A percentile compares a stretch with the other conserved stretches of the same genome.
Conservation (phyloP, 2,329 filamentous ascomycete species). For the Aurifilum marmelostoma region DNA sequence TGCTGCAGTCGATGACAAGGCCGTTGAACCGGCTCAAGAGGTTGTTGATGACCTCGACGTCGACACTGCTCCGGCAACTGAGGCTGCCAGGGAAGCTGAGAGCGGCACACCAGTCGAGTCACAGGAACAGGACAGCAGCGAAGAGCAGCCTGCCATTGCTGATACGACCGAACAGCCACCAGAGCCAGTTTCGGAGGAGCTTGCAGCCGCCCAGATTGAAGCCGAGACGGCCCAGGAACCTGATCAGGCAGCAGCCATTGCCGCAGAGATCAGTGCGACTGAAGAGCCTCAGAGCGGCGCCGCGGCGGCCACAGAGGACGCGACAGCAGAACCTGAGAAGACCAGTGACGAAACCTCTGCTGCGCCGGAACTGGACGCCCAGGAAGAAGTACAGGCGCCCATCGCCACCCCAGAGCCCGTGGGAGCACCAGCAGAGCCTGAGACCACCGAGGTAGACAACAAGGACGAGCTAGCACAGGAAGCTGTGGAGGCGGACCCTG, state of each 20-base stretch:
- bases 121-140: constrained; percentile 9
- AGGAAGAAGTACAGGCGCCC: constrained; percentile 9
- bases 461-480: constrained; percentile 3
- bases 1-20: not conserved
- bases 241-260: not conserved
- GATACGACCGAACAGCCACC: constrained; percentile 4
- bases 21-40: not conserved
- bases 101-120: not conserved
- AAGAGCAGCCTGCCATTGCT: constrained; percentile 7
- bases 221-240: not conserved
- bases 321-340: constrained; percentile 4
- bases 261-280: not conserved
- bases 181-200: not conserved
- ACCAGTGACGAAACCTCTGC: not conserved
- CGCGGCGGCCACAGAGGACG: constrained; percentile 10
- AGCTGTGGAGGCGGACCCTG: not conserved
- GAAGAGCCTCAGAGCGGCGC: constrained; percentile 6
- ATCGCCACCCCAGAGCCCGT: not conserved
- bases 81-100: constrained; percentile 1
- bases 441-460: not conserved
- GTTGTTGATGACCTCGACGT: constrained; percentile 4
- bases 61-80: not conserved
- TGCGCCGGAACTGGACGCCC: not conserved
- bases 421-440: constrained; percentile 1
- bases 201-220: constrained; percentile 1